Conservation (phyloP, 371 early-diverging fungal species). For the Rhizopus sp. region DNA sequence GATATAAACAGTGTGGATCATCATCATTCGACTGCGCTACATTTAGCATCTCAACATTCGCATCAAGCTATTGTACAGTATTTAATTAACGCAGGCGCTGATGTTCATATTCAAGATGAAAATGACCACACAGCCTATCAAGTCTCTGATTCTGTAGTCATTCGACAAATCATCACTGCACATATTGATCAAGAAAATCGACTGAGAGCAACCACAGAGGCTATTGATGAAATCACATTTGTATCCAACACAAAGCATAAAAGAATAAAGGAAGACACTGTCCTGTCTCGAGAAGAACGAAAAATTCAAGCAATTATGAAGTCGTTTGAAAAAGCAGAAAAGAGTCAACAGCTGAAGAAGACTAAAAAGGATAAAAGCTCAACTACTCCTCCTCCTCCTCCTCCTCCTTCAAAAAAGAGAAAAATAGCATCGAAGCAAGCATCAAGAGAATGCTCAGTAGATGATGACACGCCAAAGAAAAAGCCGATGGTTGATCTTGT, state of each 20-base stretch:
- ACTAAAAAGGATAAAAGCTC: slow-evolving; percentile 7
- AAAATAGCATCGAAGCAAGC: slow-evolving; percentile 18
- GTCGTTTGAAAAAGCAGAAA: slow-evolving; percentile 29
- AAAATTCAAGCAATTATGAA: slow-evolving; percentile 38
- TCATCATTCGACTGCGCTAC: slow-evolving; percentile 69
- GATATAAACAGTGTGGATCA: slow-evolving; percentile 53
- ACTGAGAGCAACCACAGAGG: slow-evolving; percentile 35
- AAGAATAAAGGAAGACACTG: slow-evolving; percentile 16
- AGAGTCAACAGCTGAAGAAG: slow-evolving; percentile 19
- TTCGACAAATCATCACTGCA: slow-evolving; percentile 37
- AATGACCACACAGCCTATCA: slow-evolving; percentile 58
- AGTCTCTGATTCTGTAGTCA: slow-evolving; percentile 39
- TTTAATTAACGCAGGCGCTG: slow-evolving; percentile 69
- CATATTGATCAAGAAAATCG: slow-evolving; percentile 46
- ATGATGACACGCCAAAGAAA: slow-evolving; percentile 11
- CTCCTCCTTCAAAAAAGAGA: slow-evolving; percentile 6
- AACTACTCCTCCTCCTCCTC: neutral
- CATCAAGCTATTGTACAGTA: slow-evolving; percentile 65
- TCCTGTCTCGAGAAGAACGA: slow-evolving; percentile 24
- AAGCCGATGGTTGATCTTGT: slow-evolving; percentile 17
- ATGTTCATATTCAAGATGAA: slow-evolving; percentile 53
- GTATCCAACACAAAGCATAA: slow-evolving; percentile 40
- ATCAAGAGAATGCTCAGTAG: slow-evolving; percentile 41
- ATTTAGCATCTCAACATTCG: slow-evolving; percentile 18
- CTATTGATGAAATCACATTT: slow-evolving; percentile 41